Base-by-base conservation (phyloP, 78 protist species). In the Dictyostelium capitatum region DNA sequence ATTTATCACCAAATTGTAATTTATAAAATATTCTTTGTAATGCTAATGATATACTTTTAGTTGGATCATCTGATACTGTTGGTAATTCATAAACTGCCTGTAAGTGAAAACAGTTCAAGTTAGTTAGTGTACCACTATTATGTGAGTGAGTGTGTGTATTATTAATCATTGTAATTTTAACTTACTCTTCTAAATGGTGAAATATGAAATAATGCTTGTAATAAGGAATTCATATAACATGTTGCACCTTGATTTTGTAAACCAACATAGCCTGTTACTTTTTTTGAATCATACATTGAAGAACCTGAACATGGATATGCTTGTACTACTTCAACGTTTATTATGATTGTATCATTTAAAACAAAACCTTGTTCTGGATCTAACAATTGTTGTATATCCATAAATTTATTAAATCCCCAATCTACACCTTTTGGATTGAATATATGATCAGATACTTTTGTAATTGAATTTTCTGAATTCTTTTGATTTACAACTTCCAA, bases 241-340 rank as follows among this genome's bases (percentile, higher is more conserved):
- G 98, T 97, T 20, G 98, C 98, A 37, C 98, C 98, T 48, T 95
- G 97, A 79, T 97, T 97, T 65, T 54, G 48, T 46, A 96, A 83
- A 30, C 98, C 98, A 8, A 93, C 97, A 79, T 43, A 96, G 28
- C 98, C 98, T 30, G 87, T 83, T 23, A 30, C 12, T 59, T 91
- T 85, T 54, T 85, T 85, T 6, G 75, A 75, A 32, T 85, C 81
- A 77, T 85, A 85, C 15, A 12, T 77, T 41, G 79, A 20, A 37
- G 47, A 28, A 19, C 53, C 82, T 19, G 81, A 12, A 19, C 77
- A 53, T 20, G 19, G 8, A 23, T 77, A 50, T 48, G 83, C 83
- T 25, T 85, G 70, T 2, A 64, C 25, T 15, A 85, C 32, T 11
- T 85, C 69, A n/a, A 64, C 92, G 77, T 65, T 53, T 17, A 90